These are phyloP conservation scores for Lipomyces spencermartinsiae DNA, from an alignment of 805 yeast species.

Conservation along the genomic window DNA sequence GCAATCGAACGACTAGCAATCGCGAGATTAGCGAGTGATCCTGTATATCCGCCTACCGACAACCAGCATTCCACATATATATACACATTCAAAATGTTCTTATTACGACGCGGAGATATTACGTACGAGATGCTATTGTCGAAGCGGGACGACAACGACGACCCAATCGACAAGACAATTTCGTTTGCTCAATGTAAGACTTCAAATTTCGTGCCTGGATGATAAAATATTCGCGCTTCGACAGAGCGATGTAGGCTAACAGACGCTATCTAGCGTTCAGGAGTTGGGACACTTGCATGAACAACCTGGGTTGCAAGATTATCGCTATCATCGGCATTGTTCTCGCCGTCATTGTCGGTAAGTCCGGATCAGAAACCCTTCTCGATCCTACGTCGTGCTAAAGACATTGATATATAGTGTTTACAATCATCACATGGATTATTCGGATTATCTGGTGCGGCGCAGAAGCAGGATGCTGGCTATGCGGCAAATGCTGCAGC, in stretches of 20 bases:
- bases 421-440: constrained; percentile 26
- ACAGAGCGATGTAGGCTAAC: not conserved
- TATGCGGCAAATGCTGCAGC: constrained; percentile 27
- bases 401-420: constrained; percentile 6
- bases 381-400: not conserved
- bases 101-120: constrained; percentile 14
- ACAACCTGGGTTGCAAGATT: constrained; percentile 73
- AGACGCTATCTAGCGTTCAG: constrained; percentile 53
- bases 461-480: constrained; percentile 30
- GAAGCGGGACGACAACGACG: constrained; percentile 6
- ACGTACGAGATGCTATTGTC: constrained; percentile 22
- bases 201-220: not conserved
- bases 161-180: constrained; percentile 17
- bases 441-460: constrained; percentile 30
- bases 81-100: constrained; percentile 14
- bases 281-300: constrained; percentile 82
- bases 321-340: constrained; percentile 76
- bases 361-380: constrained; percentile 3
- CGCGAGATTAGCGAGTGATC: not conserved
- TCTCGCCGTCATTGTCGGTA: constrained; percentile 57
- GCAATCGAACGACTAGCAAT: not conserved
- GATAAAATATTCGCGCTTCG: not conserved
- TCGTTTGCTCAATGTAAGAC: constrained; percentile 26
- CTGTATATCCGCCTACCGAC: not conserved
- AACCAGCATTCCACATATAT: not conserved